phyloP scores from a whole-genome alignment of 345 rosid species.

The Gossypioides kirkii region DNA sequence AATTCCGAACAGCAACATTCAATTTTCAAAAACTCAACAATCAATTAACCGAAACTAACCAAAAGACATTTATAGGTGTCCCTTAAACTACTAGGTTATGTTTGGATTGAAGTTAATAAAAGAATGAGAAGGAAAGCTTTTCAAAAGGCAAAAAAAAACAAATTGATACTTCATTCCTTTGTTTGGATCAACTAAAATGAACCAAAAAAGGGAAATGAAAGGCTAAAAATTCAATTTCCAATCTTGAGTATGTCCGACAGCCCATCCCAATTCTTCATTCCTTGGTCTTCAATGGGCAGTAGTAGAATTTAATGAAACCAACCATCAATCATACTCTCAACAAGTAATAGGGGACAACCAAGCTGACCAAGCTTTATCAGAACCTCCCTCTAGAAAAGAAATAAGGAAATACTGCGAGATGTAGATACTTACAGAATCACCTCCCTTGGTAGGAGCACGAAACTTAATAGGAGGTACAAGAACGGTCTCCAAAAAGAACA shows the following conservation, averaged over 20 bases:
- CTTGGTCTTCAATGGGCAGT: not conserved
- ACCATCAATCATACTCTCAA: not conserved
- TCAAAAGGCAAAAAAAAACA: too few relatives aligned
- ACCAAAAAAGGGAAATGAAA: too few relatives aligned
- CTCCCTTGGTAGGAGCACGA: constrained; percentile 80
- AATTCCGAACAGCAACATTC: not conserved
- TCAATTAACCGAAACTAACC: not conserved
- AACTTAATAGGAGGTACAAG: constrained; percentile 89
- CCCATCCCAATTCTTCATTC: not conserved
- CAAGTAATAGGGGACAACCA: not conserved
- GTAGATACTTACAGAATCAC: constrained; percentile 70
- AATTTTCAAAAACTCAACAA: not conserved
- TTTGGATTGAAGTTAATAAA: not conserved
- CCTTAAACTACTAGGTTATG: not conserved
- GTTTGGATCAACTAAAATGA: too few relatives aligned
- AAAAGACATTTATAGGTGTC: not conserved
- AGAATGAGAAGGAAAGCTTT: not conserved
- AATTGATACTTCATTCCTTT: too few relatives aligned
- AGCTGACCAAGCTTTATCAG: not conserved
- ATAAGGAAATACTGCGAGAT: not conserved
- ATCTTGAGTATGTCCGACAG: not conserved
- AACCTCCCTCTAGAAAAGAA: constrained; percentile 6
- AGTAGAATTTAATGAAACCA: not conserved
- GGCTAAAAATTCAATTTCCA: not conserved
- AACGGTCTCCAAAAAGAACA: constrained; percentile 77